Base-by-base conservation (phyloP, 2,329 filamentous ascomycete species). In the Pyrenophora tritici-repentis region DNA sequence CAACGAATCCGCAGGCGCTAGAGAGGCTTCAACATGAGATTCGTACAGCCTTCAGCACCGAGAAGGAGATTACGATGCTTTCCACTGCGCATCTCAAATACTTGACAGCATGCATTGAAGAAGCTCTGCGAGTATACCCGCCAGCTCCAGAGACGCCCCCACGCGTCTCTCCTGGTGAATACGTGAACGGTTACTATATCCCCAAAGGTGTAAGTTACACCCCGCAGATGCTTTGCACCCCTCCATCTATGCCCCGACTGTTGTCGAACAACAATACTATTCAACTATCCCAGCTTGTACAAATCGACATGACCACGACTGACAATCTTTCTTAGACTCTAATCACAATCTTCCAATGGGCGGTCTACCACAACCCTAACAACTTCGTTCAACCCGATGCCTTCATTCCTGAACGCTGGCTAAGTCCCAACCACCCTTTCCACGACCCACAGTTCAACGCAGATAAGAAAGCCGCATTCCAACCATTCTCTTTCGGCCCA, bases 131-230 rank as follows among this genome's bases (percentile, higher is more conserved):
- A 44, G 18, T 44, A 17, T 36, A 44, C n/a, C 12, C 3, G 16
- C 32, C 42, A 13, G 32, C 13, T n/a, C 8, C 16, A 26, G 16
- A 18, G 26, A 17, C 17, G 17, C 33, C 32, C 6, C 42, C 42
- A 6, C 26, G 33, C 13, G 33, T 44, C 20, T 17, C 18, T n/a
- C 42, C 42, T 4, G 42, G 42, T 6, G 42, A 18, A 17, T 20
- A 36, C 18, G 42, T 36, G n/a, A 13, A 17, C 16, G 33, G 42
- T 12, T 32, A 29, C 17, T 44, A 20, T 18, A 36, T 44, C 26
- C 42, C 42, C 26, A 18, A 20, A 44, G 42, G 42, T 36, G 33
- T 44, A 44, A 36, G 41, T 42, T 5, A 20, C 2, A 20, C 18
- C 18, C 18, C 18, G 18, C 18, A 20, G 18, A 20, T 20, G 18